These are phyloP conservation scores for Amphirosellinia nigrospora DNA, from an alignment of 495 filamentous ascomycete genomes.

Conservation along the genomic window DNA sequence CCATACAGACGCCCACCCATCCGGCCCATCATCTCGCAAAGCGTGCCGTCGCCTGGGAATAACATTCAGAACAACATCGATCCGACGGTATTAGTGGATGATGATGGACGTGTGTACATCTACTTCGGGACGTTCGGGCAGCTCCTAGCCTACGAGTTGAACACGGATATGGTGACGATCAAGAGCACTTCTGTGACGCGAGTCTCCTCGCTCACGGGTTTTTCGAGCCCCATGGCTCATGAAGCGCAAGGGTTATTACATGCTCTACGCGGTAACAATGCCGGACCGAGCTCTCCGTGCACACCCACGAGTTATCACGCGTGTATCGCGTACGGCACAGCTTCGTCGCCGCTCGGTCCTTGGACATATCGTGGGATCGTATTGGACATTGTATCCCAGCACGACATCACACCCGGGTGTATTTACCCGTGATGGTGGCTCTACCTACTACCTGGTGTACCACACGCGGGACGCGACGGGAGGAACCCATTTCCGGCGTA, in stretches of 20 bases:
- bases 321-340: conserved; percentile 41
- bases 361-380: conserved; percentile 44
- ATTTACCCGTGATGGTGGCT: neutral
- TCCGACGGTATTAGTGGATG: conserved; percentile 38
- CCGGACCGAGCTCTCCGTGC: neutral
- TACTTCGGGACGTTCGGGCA: conserved; percentile 36
- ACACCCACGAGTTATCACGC: conserved; percentile 34
- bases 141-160: conserved; percentile 30
- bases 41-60: conserved; percentile 36
- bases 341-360: conserved; percentile 36
- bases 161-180: conserved; percentile 40
- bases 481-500: conserved; percentile 16
- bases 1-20: conserved; percentile 39
- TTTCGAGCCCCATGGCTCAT: conserved; percentile 44
- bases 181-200: conserved; percentile 28
- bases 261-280: conserved; percentile 36
- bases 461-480: conserved; percentile 11
- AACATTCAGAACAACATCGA: conserved; percentile 36
- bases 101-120: conserved; percentile 35
- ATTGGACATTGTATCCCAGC: conserved; percentile 19
- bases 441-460: conserved; percentile 18
- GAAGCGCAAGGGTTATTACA: conserved; percentile 44
- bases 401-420: conserved; percentile 18
- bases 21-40: conserved; percentile 21
- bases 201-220: conserved; percentile 15